phyloP scores from a whole-genome alignment of 305 asterid genomes.

The Fraxinus angustifolia region DNA sequence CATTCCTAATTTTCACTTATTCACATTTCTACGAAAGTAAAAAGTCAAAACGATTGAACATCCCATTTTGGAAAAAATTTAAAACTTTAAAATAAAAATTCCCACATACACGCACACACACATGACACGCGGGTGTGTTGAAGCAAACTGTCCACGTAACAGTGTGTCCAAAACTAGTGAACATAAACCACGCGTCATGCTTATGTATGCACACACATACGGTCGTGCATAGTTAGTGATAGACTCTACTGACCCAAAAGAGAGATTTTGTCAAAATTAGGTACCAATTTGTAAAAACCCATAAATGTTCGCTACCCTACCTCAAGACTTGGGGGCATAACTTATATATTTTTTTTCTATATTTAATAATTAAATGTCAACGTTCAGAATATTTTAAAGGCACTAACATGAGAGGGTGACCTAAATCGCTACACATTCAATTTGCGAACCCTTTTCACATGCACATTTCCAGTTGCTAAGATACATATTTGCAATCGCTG shows the following conservation, averaged over 20 bases:
- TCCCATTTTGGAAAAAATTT: background rate
- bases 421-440: background rate
- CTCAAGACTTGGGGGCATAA: conserved; percentile 23
- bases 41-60: background rate
- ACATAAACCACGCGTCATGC: conserved; percentile 25
- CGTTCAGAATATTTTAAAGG: background rate
- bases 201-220: background rate
- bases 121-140: background rate
- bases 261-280: conserved; percentile 43
- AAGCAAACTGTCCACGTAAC: background rate
- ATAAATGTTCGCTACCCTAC: conserved; percentile 37
- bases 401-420: background rate
- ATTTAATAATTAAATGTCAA: too few species aligned
- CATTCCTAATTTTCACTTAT: too few species aligned
- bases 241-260: conserved; percentile 27
- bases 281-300: conserved; percentile 23
- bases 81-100: too few species aligned
- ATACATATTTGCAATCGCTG: background rate
- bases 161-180: background rate
- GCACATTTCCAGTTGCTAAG: background rate
- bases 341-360: background rate
- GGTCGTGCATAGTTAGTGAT: conserved; percentile 20
- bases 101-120: too few species aligned
- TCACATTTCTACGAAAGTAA: background rate
- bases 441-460: background rate